phyloP scores from a whole-genome alignment of 2,329 filamentous ascomycete genomes.

The Colletotrichum karsti region DNA sequence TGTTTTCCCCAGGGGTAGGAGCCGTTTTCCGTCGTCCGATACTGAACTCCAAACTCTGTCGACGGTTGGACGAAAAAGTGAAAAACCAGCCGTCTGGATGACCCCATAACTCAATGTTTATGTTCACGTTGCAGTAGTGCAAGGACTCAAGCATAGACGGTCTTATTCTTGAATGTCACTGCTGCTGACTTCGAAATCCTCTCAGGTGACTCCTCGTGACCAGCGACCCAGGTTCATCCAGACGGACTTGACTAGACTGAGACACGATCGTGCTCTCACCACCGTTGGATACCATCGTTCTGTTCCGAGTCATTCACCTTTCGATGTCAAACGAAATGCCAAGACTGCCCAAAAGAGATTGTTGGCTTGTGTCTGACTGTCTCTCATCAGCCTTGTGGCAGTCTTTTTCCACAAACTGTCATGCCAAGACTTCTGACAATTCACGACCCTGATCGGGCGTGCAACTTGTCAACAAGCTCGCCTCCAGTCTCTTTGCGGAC shows the following conservation, averaged over 20 bases:
- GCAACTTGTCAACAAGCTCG: background rate
- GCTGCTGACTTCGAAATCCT: background rate
- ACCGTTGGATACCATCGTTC: background rate
- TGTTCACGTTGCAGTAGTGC: background rate
- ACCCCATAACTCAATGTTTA: background rate
- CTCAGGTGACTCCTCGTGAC: background rate
- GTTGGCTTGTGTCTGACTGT: background rate
- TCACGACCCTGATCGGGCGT: background rate
- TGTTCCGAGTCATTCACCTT: background rate
- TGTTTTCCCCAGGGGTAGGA: background rate
- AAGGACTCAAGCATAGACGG: background rate
- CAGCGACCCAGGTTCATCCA: too few species aligned
- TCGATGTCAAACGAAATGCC: background rate
- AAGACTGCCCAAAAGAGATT: background rate
- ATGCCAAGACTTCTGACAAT: conserved; percentile 18
- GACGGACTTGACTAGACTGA: background rate
- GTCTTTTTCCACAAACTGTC: background rate
- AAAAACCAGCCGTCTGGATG: background rate
- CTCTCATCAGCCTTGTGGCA: background rate
- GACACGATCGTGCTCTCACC: background rate
- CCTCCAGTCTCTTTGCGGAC: background rate
- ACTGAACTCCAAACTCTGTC: background rate
- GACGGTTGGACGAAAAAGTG: background rate
- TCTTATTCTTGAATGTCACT: background rate
- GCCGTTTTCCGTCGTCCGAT: conserved; percentile 7